Evolutionary conservation across 805 yeast species (phyloP).

Genomic region (Myxozyma vanderwaltii): DNA sequence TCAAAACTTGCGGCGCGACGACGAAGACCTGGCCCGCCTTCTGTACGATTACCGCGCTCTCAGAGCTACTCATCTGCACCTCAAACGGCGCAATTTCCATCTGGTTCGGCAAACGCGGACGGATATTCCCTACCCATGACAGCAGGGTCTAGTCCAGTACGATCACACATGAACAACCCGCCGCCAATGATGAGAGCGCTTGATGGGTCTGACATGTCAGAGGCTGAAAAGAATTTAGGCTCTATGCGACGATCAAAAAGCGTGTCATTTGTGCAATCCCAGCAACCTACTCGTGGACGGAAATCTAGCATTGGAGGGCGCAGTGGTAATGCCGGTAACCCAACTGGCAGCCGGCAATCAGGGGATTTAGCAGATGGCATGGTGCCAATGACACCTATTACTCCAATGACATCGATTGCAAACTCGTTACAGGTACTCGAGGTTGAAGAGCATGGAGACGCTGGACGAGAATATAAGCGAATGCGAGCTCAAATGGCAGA

Average conservation of each 20-base stretch:
- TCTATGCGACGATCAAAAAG: slow-evolving; percentile 25
- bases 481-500: slow-evolving; percentile 6
- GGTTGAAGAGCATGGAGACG: slow-evolving; percentile 17
- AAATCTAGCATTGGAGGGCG: slow-evolving; percentile 12
- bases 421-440: slow-evolving; percentile 13
- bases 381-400: slow-evolving; percentile 10
- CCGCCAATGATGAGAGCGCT: not conserved
- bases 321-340: not conserved
- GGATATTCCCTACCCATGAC: not conserved
- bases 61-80: slow-evolving; percentile 25
- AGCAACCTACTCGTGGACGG: slow-evolving; percentile 16
- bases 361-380: not conserved
- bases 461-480: slow-evolving; percentile 23
- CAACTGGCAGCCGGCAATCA: no score
- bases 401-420: slow-evolving; percentile 8
- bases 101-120: slow-evolving; percentile 3
- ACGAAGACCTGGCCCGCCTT: slow-evolving; percentile 25
- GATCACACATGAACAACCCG: not conserved
- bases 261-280: slow-evolving; percentile 23
- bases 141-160: not conserved
- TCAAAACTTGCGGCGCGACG: slow-evolving; percentile 28
- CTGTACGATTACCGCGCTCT: slow-evolving; percentile 27
- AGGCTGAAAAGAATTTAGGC: not conserved
- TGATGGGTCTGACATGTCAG: not conserved
- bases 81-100: not conserved